Percentiles rank a stretch among this genome's conserved stretches.
phyloP scores from a whole-genome alignment of 2,329 filamentous ascomycete species.

The Aspergillus ustus region DNA sequence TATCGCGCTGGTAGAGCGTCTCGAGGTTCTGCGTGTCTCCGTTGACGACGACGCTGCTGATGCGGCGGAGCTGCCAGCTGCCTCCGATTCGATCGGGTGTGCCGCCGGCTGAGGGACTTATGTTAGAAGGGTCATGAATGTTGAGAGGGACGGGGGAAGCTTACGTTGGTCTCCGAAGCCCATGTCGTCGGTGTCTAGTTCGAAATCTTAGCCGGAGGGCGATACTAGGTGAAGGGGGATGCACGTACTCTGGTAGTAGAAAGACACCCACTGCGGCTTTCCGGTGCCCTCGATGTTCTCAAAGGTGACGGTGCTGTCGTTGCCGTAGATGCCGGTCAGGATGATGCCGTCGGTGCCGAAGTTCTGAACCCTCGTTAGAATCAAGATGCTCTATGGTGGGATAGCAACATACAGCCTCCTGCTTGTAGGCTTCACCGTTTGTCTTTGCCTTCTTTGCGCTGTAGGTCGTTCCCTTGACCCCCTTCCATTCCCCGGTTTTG shows the following conservation, averaged over 20 bases:
- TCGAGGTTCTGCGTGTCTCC: slow-evolving; percentile 54
- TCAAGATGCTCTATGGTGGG: neutral
- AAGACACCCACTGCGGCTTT: slow-evolving; percentile 61
- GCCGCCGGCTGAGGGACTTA: slow-evolving; percentile 48
- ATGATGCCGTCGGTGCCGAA: slow-evolving; percentile 56
- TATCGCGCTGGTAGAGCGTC: slow-evolving; percentile 59
- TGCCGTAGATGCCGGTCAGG: slow-evolving; percentile 59
- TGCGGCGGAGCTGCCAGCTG: slow-evolving; percentile 62
- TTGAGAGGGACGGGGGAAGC: neutral
- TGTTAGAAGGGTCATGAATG: neutral
- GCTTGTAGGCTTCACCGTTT: slow-evolving; percentile 55
- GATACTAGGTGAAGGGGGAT: neutral
- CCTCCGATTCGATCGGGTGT: slow-evolving; percentile 64
- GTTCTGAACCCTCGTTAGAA: slow-evolving; percentile 30
- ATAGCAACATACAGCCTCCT: slow-evolving; percentile 51
- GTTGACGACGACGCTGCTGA: slow-evolving; percentile 65
- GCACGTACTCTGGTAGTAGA: slow-evolving; percentile 57
- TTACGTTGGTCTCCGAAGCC: slow-evolving; percentile 33
- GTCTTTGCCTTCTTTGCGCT: slow-evolving; percentile 52
- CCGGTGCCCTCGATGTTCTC: slow-evolving; percentile 54
- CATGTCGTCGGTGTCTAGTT: slow-evolving; percentile 29
- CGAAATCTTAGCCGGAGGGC: neutral
- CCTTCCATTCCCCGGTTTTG: slow-evolving; percentile 54
- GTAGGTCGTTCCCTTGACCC: slow-evolving; percentile 56
- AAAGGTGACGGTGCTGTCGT: slow-evolving; percentile 60